These are phyloP conservation scores for Lojkania enalia DNA, from an alignment of 2,329 filamentous ascomycete genomes.

Conservation along the genomic window DNA sequence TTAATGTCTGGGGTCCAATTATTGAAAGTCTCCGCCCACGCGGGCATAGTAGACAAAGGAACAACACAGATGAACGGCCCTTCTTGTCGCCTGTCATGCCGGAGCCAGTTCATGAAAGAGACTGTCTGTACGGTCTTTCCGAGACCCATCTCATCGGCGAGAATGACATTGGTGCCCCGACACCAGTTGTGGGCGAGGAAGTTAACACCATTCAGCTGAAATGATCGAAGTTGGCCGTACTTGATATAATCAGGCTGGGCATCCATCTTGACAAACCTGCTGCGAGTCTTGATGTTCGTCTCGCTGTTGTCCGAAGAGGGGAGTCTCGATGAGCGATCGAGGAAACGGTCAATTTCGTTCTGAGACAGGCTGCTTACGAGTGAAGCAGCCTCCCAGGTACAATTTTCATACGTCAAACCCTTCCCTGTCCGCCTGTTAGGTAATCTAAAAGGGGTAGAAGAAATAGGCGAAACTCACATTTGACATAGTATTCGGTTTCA, in stretches of 20 bases:
- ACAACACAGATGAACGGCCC: conserved; percentile 97
- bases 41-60: conserved; percentile 92
- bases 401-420: conserved; percentile 87
- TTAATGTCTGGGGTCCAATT: conserved; percentile 95
- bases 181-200: conserved; percentile 97
- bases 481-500: conserved; percentile 89
- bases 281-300: conserved; percentile 71
- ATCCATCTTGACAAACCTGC: conserved; percentile 59
- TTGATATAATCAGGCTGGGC: conserved; percentile 85
- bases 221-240: conserved; percentile 82
- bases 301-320: conserved; percentile 81
- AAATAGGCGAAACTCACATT: conserved; percentile 62
- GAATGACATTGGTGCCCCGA: conserved; percentile 89
- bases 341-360: conserved; percentile 85
- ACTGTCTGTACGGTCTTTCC: conserved; percentile 98
- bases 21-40: conserved; percentile 98
- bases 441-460: conserved; percentile 16
- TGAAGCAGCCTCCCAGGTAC: conserved; percentile 85
- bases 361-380: conserved; percentile 80
- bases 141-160: conserved; percentile 98
- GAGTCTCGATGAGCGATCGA: conserved; percentile 79
- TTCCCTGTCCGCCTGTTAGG: conserved; percentile 59
- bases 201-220: conserved; percentile 92
- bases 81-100: conserved; percentile 85
- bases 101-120: conserved; percentile 94